Evolutionary conservation across 73 alveolate species (phyloP).

Genomic region (Symbiodinium natans): DNA sequence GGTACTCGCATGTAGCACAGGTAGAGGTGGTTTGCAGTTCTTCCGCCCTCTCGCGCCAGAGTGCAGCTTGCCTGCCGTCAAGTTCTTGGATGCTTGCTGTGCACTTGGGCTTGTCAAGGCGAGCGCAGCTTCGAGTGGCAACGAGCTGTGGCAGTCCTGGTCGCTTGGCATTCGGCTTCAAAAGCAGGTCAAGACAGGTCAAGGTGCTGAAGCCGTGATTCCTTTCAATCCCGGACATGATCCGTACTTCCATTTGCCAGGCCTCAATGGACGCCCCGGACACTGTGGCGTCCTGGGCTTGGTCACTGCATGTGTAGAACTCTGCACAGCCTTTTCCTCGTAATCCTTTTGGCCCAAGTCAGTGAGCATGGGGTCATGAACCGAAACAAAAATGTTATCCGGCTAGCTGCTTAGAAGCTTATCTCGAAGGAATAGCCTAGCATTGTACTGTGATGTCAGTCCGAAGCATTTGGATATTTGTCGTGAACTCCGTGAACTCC

Average conservation of each 20-base stretch:
- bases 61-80: no score
- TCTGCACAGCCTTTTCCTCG: background rate
- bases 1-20: no score
- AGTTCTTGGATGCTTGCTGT: no score
- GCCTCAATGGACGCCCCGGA: constrained; percentile 5
- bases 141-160: constrained; percentile 31
- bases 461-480: background rate
- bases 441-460: background rate
- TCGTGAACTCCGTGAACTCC: background rate
- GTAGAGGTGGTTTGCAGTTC: no score
- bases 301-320: background rate
- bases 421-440: background rate
- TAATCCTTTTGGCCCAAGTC: background rate
- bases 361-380: background rate
- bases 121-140: constrained; percentile 77
- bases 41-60: no score
- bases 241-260: background rate
- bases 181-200: background rate
- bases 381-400: background rate
- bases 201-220: no score
- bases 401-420: no score
- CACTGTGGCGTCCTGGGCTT: constrained; percentile 29
- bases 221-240: no score
- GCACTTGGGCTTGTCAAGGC: no score
- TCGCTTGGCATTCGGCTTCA: background rate